phyloP scores from a whole-genome alignment of 805 yeast species.

The Ogataea naganishii region DNA sequence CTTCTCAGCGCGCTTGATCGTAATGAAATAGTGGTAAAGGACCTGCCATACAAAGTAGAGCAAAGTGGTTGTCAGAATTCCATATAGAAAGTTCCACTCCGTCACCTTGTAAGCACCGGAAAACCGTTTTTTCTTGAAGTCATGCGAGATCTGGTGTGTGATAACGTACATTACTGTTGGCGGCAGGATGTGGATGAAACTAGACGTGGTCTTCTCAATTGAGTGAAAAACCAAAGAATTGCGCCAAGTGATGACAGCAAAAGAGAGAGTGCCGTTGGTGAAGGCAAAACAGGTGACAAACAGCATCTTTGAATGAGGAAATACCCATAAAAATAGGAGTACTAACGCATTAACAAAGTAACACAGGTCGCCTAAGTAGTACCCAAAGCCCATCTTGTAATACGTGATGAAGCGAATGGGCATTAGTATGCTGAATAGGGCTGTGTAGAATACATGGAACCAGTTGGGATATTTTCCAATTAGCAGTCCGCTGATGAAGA shows the following conservation, averaged over 20 bases:
- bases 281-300: slow-evolving; percentile 82
- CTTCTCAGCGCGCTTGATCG: slow-evolving; percentile 67
- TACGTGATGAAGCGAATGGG: slow-evolving; percentile 83
- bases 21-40: slow-evolving; percentile 84
- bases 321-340: slow-evolving; percentile 70
- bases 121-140: slow-evolving; percentile 46
- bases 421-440: slow-evolving; percentile 51
- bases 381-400: slow-evolving; percentile 71
- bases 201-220: slow-evolving; percentile 84
- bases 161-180: slow-evolving; percentile 82
- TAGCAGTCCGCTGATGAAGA: slow-evolving; percentile 65
- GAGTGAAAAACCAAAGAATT: slow-evolving; percentile 88
- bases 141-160: slow-evolving; percentile 61
- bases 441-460: slow-evolving; percentile 71
- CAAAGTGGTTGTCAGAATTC: slow-evolving; percentile 70
- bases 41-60: slow-evolving; percentile 88
- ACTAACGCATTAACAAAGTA: slow-evolving; percentile 77
- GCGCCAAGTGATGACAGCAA: slow-evolving; percentile 94
- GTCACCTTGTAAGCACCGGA: slow-evolving; percentile 69
- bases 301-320: slow-evolving; percentile 63
- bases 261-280: slow-evolving; percentile 80
- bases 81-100: slow-evolving; percentile 65
- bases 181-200: slow-evolving; percentile 87
- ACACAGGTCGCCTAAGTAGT: slow-evolving; percentile 86
- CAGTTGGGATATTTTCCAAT: slow-evolving; percentile 71